A percentile compares a stretch with the other conserved stretches of the same genome.
phyloP scores from a whole-genome alignment of 2,329 filamentous ascomycete species.

The Diaporthe sp. region DNA sequence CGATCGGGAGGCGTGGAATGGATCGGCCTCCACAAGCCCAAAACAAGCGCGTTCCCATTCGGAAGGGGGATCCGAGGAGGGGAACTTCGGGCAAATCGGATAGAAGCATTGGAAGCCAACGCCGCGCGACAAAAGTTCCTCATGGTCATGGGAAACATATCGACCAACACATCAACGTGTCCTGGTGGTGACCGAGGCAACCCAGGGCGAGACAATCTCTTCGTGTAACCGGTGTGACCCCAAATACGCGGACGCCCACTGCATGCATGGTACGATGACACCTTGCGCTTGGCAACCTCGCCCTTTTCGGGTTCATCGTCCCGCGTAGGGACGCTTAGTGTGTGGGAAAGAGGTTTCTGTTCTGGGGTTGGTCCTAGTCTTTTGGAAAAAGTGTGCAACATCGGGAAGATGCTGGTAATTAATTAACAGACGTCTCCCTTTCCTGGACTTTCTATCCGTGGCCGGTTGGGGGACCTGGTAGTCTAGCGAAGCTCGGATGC shows the following conservation, averaged over 20 bases:
- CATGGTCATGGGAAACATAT: neutral
- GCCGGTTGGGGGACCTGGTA: neutral
- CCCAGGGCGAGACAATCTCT: slow-evolving; percentile 1
- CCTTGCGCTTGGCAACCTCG: neutral
- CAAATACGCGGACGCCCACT: neutral
- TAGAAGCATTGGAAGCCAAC: neutral
- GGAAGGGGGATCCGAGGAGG: neutral
- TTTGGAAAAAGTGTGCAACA: neutral
- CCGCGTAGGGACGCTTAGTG: neutral
- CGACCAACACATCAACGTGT: neutral
- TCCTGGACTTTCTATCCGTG: neutral
- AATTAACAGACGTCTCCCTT: neutral
- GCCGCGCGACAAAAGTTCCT: too few relatives aligned
- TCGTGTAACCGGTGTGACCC: slow-evolving; percentile 8
- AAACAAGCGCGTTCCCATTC: slow-evolving; percentile 10
- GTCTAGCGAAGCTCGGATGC: neutral
- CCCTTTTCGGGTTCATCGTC: neutral
- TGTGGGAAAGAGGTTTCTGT: neutral
- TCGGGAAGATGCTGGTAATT: too few relatives aligned
- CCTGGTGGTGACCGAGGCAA: neutral
- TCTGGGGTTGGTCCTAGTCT: neutral
- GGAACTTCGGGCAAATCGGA: neutral
- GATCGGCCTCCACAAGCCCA: neutral
- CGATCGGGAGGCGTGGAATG: neutral
- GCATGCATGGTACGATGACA: slow-evolving; percentile 6